Evolutionary conservation across 2,329 filamentous ascomycete species (phyloP).

Genomic region (Xylaria sp.): DNA sequence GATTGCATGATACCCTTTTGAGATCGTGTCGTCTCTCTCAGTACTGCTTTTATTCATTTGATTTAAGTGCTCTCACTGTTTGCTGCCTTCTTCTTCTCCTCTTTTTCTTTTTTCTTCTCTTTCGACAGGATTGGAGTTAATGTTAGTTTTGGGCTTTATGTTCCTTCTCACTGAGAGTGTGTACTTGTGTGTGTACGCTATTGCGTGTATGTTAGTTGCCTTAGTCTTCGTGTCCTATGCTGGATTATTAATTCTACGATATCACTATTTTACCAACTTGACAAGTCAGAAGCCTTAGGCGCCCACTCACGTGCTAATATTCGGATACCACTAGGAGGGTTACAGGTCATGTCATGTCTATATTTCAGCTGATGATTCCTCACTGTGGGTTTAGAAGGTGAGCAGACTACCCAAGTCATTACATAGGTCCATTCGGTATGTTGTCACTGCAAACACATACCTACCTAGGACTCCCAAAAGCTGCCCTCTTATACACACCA

Average conservation of each 20-base stretch:
- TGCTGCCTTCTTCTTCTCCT: too few species aligned
- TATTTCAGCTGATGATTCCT: too few species aligned
- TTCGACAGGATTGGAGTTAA: too few species aligned
- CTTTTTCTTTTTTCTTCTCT: too few species aligned
- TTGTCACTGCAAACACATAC: not conserved
- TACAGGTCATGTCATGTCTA: too few species aligned
- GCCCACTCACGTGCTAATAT: too few species aligned
- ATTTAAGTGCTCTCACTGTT: too few species aligned
- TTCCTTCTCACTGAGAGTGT: too few species aligned
- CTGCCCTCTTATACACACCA: not conserved
- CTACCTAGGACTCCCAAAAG: not conserved
- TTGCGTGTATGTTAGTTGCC: not conserved
- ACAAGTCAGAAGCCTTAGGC: not conserved
- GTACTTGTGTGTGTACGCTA: slow-evolving; percentile 29
- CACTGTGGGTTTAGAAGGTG: too few species aligned
- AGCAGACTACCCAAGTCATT: too few species aligned
- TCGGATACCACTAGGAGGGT: too few species aligned
- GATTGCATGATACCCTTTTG: slow-evolving; percentile 36
- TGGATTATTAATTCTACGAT: slow-evolving; percentile 7
- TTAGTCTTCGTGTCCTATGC: not conserved
- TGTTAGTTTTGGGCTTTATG: too few species aligned
- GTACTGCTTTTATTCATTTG: not conserved
- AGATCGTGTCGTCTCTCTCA: slow-evolving; percentile 1
- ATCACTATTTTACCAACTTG: not conserved
- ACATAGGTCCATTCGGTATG: not conserved